A percentile compares a stretch with the other conserved stretches of the same genome.
Conservation (phyloP, 106 monocot genomes). For the Vanilla planifolia region DNA sequence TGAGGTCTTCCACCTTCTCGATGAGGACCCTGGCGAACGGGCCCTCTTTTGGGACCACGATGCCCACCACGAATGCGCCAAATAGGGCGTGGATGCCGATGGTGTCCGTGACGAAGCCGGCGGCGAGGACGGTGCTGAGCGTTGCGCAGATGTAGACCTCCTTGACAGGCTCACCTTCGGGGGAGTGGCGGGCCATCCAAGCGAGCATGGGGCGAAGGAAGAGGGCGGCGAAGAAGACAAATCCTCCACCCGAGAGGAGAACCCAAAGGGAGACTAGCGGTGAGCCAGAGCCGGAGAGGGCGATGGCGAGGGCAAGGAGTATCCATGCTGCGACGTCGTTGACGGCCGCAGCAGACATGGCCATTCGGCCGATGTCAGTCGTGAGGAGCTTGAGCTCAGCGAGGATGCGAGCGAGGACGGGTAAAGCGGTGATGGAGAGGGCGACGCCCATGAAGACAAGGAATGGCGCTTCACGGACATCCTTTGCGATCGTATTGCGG, state of each 20-base stretch:
- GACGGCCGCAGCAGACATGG: constrained; percentile 41
- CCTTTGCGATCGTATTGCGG: constrained; percentile 20
- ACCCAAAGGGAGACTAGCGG: constrained; percentile 13
- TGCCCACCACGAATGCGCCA: constrained; percentile 35
- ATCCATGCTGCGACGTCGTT: constrained; percentile 48
- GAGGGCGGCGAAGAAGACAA: constrained; percentile 7
- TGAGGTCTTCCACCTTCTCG: constrained; percentile 40
- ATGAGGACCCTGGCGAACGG: constrained; percentile 26
- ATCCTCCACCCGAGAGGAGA: constrained; percentile 10
- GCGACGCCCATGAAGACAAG: constrained; percentile 19
- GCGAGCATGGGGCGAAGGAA: constrained; percentile 20
- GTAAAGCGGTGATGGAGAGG: constrained; percentile 16
- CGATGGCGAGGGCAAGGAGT: constrained; percentile 38
- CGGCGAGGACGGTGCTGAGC: constrained; percentile 26
- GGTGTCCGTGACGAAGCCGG: constrained; percentile 32
- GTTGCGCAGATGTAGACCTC: constrained; percentile 28
- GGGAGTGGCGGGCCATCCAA: constrained; percentile 17
- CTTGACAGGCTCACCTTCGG: constrained; percentile 20
- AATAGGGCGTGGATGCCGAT: constrained; percentile 46
- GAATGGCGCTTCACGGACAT: constrained; percentile 10
- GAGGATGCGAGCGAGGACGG: constrained; percentile 19
- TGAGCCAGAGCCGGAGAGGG: constrained; percentile 27
- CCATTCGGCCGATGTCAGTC: constrained; percentile 30
- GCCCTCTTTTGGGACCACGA: constrained; percentile 31
- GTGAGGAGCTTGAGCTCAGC: constrained; percentile 17